phyloP scores from a whole-genome alignment of 352 stramenopile species.

The Salisapilia sapeloensis region DNA sequence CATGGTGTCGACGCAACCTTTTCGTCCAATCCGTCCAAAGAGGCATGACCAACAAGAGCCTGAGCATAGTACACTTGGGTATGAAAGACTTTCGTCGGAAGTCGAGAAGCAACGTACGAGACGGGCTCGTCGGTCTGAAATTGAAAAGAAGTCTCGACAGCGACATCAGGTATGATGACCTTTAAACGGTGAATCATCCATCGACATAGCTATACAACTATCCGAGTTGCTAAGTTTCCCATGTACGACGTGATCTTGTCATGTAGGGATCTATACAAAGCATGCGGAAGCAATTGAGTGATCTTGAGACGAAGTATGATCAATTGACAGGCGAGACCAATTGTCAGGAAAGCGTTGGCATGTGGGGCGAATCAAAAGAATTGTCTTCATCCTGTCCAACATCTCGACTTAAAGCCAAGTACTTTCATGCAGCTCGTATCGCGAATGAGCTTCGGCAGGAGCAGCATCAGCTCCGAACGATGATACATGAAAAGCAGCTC shows the following conservation, averaged over 20 bases:
- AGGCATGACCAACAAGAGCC: too few relatives aligned
- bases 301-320: constrained; percentile 24
- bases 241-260: constrained; percentile 1
- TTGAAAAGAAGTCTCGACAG: constrained; percentile 46
- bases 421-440: constrained; percentile 18
- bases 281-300: constrained; percentile 34
- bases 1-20: too few relatives aligned
- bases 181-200: not conserved
- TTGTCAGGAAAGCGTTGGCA: constrained; percentile 5
- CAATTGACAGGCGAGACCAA: constrained; percentile 7
- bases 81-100: too few relatives aligned
- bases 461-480: constrained; percentile 20
- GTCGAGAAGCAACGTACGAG: too few relatives aligned
- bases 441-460: constrained; percentile 23
- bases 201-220: not conserved
- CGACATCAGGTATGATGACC: constrained; percentile 13
- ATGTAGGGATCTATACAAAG: constrained; percentile 17
- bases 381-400: constrained; percentile 11
- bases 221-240: not conserved
- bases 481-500: constrained; percentile 37
- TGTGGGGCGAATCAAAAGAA: too few relatives aligned
- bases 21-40: too few relatives aligned
- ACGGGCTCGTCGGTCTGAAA: constrained; percentile 33
- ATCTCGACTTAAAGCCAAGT: constrained; percentile 12
- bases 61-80: too few relatives aligned